Percentiles rank a stretch among this genome's conserved stretches.
These are phyloP conservation scores for Halteria grandinella DNA, from an alignment of 73 alveolate species.

Conservation along the genomic window DNA sequence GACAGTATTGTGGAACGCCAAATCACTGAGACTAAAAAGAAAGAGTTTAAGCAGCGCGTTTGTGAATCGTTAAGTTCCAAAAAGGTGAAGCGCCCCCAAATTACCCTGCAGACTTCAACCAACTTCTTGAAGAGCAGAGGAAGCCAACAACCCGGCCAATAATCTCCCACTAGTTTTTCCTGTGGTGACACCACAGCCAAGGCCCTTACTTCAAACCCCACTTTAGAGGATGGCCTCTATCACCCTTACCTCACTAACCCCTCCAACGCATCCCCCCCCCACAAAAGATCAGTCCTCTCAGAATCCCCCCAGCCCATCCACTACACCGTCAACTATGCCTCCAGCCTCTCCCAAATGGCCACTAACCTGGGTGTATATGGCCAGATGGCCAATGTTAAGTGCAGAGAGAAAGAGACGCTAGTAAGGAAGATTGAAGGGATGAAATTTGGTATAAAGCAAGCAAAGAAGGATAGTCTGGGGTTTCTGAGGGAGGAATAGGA, in stretches of 20 bases:
- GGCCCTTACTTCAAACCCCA: too few relatives aligned
- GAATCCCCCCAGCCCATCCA: neutral
- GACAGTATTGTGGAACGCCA: neutral
- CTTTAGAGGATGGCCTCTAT: too few relatives aligned
- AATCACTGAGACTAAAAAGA: too few relatives aligned
- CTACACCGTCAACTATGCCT: neutral
- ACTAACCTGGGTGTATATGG: slow-evolving; percentile 15
- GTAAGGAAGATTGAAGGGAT: neutral
- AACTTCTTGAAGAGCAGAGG: neutral
- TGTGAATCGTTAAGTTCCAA: too few relatives aligned
- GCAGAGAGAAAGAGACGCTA: neutral
- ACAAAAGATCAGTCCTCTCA: neutral
- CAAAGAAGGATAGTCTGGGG: neutral
- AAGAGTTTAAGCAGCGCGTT: too few relatives aligned
- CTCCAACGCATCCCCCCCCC: neutral
- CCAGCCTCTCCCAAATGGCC: slow-evolving; percentile 13
- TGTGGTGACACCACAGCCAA: neutral
- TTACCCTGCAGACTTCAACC: neutral
- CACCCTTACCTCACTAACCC: too few relatives aligned
- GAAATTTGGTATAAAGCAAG: slow-evolving; percentile 16
- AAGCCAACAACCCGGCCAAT: neutral
- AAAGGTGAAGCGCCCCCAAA: neutral
- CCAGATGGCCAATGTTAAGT: neutral
- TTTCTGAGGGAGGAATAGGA: neutral
- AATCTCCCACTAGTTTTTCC: too few relatives aligned